Evolutionary conservation across 352 stramenopile species (phyloP).

Genomic region (Globisporangium acanthophoron): DNA sequence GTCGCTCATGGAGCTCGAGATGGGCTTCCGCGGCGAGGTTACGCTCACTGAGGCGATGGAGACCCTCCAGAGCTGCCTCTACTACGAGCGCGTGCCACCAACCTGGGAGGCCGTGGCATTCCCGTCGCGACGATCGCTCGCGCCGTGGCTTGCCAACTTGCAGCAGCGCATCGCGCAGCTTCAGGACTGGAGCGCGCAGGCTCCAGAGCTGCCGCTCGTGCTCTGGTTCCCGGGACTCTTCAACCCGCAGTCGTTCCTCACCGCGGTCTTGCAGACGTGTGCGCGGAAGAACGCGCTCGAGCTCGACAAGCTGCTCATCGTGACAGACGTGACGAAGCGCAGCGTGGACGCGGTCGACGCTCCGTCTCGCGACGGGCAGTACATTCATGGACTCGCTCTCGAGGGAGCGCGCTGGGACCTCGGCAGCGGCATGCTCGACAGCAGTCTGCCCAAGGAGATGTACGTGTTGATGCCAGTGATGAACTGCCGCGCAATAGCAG

Average conservation of each 20-base stretch:
- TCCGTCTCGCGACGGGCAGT: constrained; percentile 88
- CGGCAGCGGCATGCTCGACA: constrained; percentile 71
- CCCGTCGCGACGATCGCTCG: constrained; percentile 69
- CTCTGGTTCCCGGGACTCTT: constrained; percentile 83
- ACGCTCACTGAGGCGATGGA: constrained; percentile 88
- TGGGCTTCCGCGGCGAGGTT: constrained; percentile 85
- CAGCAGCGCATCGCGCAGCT: constrained; percentile 84
- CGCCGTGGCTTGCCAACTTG: constrained; percentile 82
- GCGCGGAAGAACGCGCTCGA: constrained; percentile 75
- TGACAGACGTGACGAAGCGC: constrained; percentile 87
- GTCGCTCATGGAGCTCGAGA: constrained; percentile 78
- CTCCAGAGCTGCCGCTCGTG: constrained; percentile 72
- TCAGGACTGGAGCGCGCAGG: constrained; percentile 78
- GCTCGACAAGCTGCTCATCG: constrained; percentile 72
- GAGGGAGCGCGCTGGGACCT: constrained; percentile 90
- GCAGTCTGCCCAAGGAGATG: constrained; percentile 86
- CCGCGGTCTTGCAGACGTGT: constrained; percentile 68
- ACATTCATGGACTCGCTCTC: constrained; percentile 84
- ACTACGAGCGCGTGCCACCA: constrained; percentile 63
- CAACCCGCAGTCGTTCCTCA: constrained; percentile 85
- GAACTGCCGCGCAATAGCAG: constrained; percentile 67
- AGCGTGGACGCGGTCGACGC: constrained; percentile 73
- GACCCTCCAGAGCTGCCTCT: constrained; percentile 70
- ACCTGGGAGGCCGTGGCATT: constrained; percentile 77
- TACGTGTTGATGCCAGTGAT: constrained; percentile 90